A percentile compares a stretch with the other conserved stretches of the same genome.
phyloP scores from a whole-genome alignment of 495 filamentous ascomycete species.

The Trichocladium antarcticum region DNA sequence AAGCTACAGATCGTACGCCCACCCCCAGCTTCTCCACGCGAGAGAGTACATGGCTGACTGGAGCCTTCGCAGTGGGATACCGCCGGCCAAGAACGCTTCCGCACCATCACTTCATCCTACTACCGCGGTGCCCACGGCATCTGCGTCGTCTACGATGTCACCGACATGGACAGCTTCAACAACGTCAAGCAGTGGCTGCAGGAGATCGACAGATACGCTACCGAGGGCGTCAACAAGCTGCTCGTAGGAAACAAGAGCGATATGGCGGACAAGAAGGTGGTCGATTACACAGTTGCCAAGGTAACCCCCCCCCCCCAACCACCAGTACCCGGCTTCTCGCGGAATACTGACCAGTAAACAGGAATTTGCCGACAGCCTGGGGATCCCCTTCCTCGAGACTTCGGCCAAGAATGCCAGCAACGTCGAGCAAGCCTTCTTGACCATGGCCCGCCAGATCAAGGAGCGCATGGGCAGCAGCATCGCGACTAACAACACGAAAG shows the following conservation, averaged over 20 bases:
- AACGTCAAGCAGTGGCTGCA: slow-evolving; percentile 99
- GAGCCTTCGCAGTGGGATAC: slow-evolving; percentile 74
- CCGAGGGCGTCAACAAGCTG: slow-evolving; percentile 97
- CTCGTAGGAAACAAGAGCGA: slow-evolving; percentile 99
- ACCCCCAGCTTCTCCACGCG: neutral
- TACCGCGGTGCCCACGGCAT: slow-evolving; percentile 97
- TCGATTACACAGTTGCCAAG: slow-evolving; percentile 99
- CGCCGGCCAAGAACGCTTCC: slow-evolving; percentile 96
- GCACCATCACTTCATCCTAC: slow-evolving; percentile 98
- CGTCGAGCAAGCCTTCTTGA: slow-evolving; percentile 98
- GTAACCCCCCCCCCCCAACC: slow-evolving; percentile 35
- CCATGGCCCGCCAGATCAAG: slow-evolving; percentile 99
- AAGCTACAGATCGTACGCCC: slow-evolving; percentile 93
- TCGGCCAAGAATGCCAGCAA: slow-evolving; percentile 99
- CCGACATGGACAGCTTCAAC: slow-evolving; percentile 99
- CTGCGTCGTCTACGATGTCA: slow-evolving; percentile 99
- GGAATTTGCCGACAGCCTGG: slow-evolving; percentile 98
- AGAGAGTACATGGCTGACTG: slow-evolving; percentile 3
- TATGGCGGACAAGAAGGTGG: slow-evolving; percentile 99
- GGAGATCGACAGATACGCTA: slow-evolving; percentile 97
- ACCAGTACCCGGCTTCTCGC: neutral
- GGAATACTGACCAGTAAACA: slow-evolving; percentile 25
- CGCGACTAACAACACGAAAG: slow-evolving; percentile 95
- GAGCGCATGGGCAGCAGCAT: slow-evolving; percentile 96
- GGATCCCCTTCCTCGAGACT: slow-evolving; percentile 98